Base-by-base conservation (phyloP, 2,329 filamentous ascomycete species). In the Macrophomina tecta region DNA sequence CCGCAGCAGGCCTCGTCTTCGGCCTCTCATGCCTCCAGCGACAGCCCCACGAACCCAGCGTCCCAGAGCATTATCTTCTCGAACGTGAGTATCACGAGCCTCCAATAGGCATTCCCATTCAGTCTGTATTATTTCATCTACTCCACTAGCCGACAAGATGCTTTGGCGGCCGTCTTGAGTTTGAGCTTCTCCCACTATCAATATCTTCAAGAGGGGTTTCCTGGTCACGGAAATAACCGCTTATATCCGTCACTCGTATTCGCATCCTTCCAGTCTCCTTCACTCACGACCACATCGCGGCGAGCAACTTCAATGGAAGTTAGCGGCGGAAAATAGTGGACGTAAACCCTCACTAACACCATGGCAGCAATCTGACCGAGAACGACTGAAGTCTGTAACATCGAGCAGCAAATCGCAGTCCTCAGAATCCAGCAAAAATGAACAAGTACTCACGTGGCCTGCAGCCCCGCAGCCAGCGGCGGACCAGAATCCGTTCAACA, bases 401-500 rank as follows among this genome's bases (percentile, higher is more conserved):
- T 58, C 63, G 28, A 65, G 63, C 51, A 56, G 32, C 63, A 48
- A 65, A 28, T 62, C 58, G 14, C 63, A 56, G 6, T 65, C 63
- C 14, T 65, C 51, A 18, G 63, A 65, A 28, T 65, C 63, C 51
- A 65, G 49, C 63, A 65, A 48, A 18, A 52, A 65, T 55, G 63
- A 65, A 14, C 48, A 46, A 18, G 23, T 45, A 4, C 36, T 53
- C 46, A 53, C 11, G 12, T 64, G 61, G 61, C 58, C 58, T 2
- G 30, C 52, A 32, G 49, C 53, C 53, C 36, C 45, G 18, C 46
- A 36, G 30, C 18, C 46, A n/a, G 38, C 56, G 16, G 12, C 38
- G 48, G 55, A 67, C 32, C 65, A 67, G 38, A 67, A 67, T 55
- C 65, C 65, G 11, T 67, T 67, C 49, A 60, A 62, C 58, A 67